Evolutionary conservation across 345 rosid species (phyloP).

Genomic region (Acer yangbiense): DNA sequence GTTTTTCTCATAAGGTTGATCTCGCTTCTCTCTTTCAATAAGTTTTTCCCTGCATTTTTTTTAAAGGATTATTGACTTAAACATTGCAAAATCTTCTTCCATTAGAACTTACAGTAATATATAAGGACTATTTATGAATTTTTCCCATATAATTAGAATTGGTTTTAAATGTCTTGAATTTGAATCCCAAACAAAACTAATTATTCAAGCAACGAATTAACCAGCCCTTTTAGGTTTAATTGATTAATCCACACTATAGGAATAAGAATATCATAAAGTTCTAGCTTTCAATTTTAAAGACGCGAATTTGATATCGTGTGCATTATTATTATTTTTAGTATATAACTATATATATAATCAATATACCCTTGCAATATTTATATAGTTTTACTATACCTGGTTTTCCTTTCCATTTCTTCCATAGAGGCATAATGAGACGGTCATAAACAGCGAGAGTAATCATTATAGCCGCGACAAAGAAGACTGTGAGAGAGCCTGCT

Average conservation of each 20-base stretch:
- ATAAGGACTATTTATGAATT: no score
- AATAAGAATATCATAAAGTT: not conserved
- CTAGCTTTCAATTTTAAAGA: not conserved
- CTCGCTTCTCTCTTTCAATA: no score
- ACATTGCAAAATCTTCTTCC: no score
- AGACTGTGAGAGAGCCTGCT: conserved; percentile 64
- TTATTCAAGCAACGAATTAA: no score
- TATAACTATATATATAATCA: no score
- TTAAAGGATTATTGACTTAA: no score
- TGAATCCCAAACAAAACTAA: not conserved
- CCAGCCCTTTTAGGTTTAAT: not conserved
- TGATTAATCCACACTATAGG: not conserved
- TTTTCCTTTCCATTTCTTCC: conserved; percentile 66
- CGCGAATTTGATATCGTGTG: not conserved
- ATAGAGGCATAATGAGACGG: conserved; percentile 54
- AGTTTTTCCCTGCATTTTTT: no score
- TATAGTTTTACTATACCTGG: conserved; percentile 38
- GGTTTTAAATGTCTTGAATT: not conserved
- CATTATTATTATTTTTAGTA: not conserved
- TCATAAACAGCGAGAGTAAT: conserved; percentile 54
- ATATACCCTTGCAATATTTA: no score
- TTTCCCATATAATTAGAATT: no score
- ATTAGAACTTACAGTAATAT: no score
- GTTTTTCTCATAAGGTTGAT: no score
- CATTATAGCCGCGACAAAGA: conserved; percentile 55